Base-by-base conservation (phyloP, 345 rosid genomes). In the Acer negundo region DNA sequence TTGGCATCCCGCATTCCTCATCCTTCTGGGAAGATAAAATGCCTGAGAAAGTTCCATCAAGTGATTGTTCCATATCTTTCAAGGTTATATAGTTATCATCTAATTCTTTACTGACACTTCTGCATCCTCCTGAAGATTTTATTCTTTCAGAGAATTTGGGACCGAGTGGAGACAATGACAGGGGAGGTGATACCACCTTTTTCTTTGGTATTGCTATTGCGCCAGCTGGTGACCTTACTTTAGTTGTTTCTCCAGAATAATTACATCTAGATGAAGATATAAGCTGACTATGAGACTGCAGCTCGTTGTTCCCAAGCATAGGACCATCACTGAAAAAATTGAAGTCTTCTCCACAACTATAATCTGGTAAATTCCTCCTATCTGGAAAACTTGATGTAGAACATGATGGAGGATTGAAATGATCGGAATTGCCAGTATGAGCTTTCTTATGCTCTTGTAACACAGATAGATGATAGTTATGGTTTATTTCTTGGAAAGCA, bases 121-220 rank as follows among this genome's bases (percentile, higher is more conserved):
- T 69, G 74, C 69, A 68, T 78, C 84, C 78, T 77, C 79, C 82
- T 4, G 46, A 55, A 59, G 78, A n/a, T 61, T 84, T 84, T 61
- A 76, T 68, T 83, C 86, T 85, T 79, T 78, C 90, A 28, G 78
- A 56, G 76, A 82, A 82, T 62, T 82, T 88, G 42, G 91, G 95
- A 67, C 95, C 95, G 4, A 91, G 89, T 28, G 95, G 95, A 74
- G 95, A 91, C 80, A 87, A 73, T 24, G 89, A 87, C 53, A 81
- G 81, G 66, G 89, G 81, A 78, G 90, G 73, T 47, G 89, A 83
- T 56, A 69, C 53, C 15, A 78, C 62, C 76, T 84, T 86, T 70
- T 86, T 69, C 35, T 82, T 77, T 68, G 89, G 79, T 74, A 81
- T 75, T 5, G 86, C 47, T 76, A 87, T 83, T 70, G 86, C 80